phyloP scores from a whole-genome alignment of 2,329 filamentous ascomycete species.

The Venturia oleaginea region DNA sequence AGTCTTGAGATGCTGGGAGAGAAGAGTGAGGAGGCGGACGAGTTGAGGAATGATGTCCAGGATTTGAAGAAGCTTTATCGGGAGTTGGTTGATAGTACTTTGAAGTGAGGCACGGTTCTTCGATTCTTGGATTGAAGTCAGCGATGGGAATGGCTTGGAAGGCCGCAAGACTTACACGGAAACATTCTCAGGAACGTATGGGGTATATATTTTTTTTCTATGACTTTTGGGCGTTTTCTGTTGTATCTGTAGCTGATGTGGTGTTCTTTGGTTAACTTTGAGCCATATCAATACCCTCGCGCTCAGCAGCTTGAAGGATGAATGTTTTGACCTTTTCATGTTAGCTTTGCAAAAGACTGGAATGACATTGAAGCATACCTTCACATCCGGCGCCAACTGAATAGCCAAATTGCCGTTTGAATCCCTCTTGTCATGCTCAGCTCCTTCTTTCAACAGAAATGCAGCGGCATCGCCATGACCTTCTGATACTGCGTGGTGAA shows the following conservation, averaged over 20 bases:
- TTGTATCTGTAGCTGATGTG: background rate
- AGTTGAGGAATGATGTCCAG: constrained; percentile 76
- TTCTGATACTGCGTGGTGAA: constrained; percentile 81
- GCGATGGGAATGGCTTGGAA: no score
- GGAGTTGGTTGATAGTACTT: constrained; percentile 37
- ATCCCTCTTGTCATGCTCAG: constrained; percentile 71
- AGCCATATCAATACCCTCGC: constrained; percentile 67
- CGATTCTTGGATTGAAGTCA: background rate
- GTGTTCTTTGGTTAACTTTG: constrained; percentile 6
- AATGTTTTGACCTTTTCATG: constrained; percentile 59
- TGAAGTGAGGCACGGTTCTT: background rate
- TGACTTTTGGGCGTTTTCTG: background rate
- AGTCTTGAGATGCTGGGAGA: constrained; percentile 92
- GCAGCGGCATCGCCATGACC: constrained; percentile 73
- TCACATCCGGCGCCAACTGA: constrained; percentile 76
- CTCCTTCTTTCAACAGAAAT: constrained; percentile 72
- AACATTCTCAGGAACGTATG: background rate
- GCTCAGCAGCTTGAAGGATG: constrained; percentile 68
- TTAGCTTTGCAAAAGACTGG: background rate
- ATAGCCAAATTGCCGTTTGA: constrained; percentile 61
- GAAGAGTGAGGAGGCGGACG: constrained; percentile 91
- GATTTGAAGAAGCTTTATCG: constrained; percentile 96
- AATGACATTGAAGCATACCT: constrained; percentile 45
- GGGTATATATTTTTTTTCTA: background rate
- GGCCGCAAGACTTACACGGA: background rate